Evolutionary conservation across 352 stramenopile genomes (phyloP).

Genomic region (Pythium rhizo-oryzae): DNA sequence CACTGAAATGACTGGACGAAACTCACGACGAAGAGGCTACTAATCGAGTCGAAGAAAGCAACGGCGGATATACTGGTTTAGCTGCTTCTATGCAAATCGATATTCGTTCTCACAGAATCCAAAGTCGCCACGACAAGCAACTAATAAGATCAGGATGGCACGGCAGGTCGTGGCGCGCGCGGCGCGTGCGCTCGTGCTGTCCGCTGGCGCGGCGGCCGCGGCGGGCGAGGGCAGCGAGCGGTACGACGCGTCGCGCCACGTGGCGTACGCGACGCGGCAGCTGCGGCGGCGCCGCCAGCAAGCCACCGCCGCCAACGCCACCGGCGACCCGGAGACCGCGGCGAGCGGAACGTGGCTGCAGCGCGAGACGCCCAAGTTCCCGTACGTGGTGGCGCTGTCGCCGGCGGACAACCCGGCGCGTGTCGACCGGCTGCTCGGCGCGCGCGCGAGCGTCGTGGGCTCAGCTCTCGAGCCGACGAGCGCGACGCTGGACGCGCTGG

Average conservation of each 20-base stretch:
- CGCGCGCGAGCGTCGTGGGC: constrained; percentile 22
- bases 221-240: constrained; percentile 44
- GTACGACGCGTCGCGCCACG: constrained; percentile 43
- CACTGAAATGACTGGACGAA: constrained; percentile 26
- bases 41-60: neutral
- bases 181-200: constrained; percentile 28
- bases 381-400: constrained; percentile 64
- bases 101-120: neutral
- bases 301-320: constrained; percentile 1
- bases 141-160: neutral
- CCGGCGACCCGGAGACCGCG: too few relatives aligned
- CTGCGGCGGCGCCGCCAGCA: constrained; percentile 27
- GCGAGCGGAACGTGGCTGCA: constrained; percentile 43
- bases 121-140: neutral
- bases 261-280: constrained; percentile 41
- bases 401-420: constrained; percentile 47
- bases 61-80: constrained; percentile 1
- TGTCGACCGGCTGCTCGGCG: constrained; percentile 8
- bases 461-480: constrained; percentile 40
- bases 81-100: neutral
- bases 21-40: neutral
- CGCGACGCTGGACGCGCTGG: constrained; percentile 39
- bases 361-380: constrained; percentile 57
- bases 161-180: neutral
- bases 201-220: constrained; percentile 30